A percentile compares a stretch with the other conserved stretches of the same genome.
Conservation (phyloP, 1,284 basidiomycete species). For the Crucibulum parvulum region DNA sequence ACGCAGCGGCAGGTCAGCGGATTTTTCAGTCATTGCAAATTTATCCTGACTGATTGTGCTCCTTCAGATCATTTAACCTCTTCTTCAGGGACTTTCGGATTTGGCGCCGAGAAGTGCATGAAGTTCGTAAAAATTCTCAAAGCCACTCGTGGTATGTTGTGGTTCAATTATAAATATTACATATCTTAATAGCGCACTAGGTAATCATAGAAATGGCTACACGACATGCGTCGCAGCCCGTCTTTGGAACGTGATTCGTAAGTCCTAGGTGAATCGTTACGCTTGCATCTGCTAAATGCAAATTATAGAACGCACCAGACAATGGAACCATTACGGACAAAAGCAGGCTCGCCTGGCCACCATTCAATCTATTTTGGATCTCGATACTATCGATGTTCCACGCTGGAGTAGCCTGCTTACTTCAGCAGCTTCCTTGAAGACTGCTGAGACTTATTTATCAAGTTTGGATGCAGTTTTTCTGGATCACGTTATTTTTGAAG, state of each 20-base stretch:
- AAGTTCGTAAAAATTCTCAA: slow-evolving; percentile 50
- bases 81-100: slow-evolving; percentile 47
- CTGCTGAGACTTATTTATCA: slow-evolving; percentile 42
- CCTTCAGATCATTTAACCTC: slow-evolving; percentile 51
- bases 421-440: slow-evolving; percentile 44
- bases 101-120: slow-evolving; percentile 37
- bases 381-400: slow-evolving; percentile 31
- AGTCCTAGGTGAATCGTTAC: slow-evolving; percentile 10
- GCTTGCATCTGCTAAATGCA: background rate
- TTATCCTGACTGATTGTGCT: background rate
- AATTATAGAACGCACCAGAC: slow-evolving; percentile 46
- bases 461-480: slow-evolving; percentile 50
- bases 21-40: background rate
- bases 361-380: slow-evolving; percentile 48
- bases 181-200: slow-evolving; percentile 8
- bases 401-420: slow-evolving; percentile 32
- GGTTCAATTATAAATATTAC: slow-evolving; percentile 6
- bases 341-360: slow-evolving; percentile 51
- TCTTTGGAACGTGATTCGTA: slow-evolving; percentile 46
- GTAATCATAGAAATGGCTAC: slow-evolving; percentile 34
- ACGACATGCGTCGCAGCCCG: slow-evolving; percentile 40
- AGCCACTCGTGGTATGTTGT: slow-evolving; percentile 37
- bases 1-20: slow-evolving; percentile 40
- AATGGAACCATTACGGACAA: slow-evolving; percentile 56
- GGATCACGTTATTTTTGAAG: slow-evolving; percentile 52